Base-by-base conservation (phyloP, 495 filamentous ascomycete genomes). In the Astrothelium macrocarpum region DNA sequence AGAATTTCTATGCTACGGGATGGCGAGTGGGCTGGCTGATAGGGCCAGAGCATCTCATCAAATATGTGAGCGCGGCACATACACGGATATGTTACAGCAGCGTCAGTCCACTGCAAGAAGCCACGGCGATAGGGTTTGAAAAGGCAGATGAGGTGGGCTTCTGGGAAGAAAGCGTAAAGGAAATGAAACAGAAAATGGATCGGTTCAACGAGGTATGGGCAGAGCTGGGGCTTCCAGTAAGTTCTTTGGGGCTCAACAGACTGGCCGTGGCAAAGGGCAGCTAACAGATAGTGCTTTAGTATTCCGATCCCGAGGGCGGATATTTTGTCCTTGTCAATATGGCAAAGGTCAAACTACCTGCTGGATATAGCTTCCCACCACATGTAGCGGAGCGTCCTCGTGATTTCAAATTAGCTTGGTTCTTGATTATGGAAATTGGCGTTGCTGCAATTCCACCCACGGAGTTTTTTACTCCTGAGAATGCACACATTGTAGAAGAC, bases 11-110 rank as follows among this genome's bases (percentile, higher is more conserved):
- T 69, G 88, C 88, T 58, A 98, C 94, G 0, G 94, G 94, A 42
- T 98, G 94, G 94, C 85, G 94, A 61, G 95, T 97, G 1, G 91
- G 90, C 69, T 98, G 91, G 84, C 79, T 98, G 18, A 95, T 97
- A 65, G 94, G 94, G 0, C 90, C 89, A 1, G 82, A 89, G 23
- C 82, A 93, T 61, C 78, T 98, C 53, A 94, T 97, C 79, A 90
- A 93, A 73, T 90, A 97, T 72, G 93, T 95, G 42, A 82, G 87
- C 20, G 90, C 89, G 31, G 94, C 92, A 0, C 94, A 98, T 76
- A 97, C 94, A 1, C 84, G 94, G 26, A 96, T 98, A 69, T 98
- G 94, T 79, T 98, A 94, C 79, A 90, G 87, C 59, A 91, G 87
- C 58, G 92, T 97, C 2, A 93, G 88, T 2, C 94, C 94, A 1